A percentile compares a stretch with the other conserved stretches of the same genome.
Conservation (phyloP, 2,329 filamentous ascomycete genomes). For the Hymenoscyphus fraxineus region DNA sequence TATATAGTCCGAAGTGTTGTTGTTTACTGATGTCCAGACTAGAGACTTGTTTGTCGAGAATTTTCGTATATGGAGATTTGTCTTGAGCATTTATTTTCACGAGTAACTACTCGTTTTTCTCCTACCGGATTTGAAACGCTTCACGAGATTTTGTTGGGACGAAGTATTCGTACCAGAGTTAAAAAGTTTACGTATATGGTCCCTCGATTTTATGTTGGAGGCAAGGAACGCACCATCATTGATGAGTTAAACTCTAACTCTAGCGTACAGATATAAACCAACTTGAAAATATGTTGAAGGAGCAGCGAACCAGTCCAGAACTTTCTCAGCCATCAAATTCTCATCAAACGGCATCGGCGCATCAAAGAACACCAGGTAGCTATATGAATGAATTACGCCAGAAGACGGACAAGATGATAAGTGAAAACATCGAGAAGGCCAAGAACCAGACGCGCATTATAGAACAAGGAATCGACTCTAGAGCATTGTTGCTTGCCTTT, state of each 20-base stretch:
- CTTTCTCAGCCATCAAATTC: neutral
- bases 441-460: conserved; percentile 27
- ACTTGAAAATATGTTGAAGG: neutral
- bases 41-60: conserved; percentile 11
- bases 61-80: conserved; percentile 2
- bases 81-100: conserved; percentile 23
- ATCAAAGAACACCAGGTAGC: neutral
- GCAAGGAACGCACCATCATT: conserved; percentile 32
- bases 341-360: neutral
- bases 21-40: neutral
- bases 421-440: conserved; percentile 20
- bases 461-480: conserved; percentile 20
- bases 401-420: conserved; percentile 7
- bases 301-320: neutral
- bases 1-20: too few species aligned
- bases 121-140: conserved; percentile 46
- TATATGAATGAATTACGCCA: neutral
- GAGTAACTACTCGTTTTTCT: conserved; percentile 39
- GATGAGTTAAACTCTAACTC: neutral
- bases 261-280: neutral
- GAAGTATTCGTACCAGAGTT: conserved; percentile 49
- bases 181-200: conserved; percentile 60
- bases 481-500: conserved; percentile 25
- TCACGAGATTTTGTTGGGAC: conserved; percentile 45
- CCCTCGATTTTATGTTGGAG: conserved; percentile 54